Evolutionary conservation across 2,329 filamentous ascomycete genomes (phyloP).

Genomic region (Cytospora paraplurivora): DNA sequence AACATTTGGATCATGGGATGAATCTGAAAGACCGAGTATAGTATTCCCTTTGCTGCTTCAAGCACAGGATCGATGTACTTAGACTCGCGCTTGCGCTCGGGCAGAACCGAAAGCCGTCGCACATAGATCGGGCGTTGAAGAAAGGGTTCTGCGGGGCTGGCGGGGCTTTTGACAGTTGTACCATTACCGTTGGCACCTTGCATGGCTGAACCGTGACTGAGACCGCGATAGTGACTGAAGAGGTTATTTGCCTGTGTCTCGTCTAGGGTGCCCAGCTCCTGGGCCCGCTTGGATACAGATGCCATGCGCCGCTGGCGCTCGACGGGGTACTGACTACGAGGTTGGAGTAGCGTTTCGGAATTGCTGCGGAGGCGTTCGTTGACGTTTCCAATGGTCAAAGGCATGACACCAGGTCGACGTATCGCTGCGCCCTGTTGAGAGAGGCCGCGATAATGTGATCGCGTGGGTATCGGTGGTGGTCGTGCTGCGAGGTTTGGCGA

Average conservation of each 20-base stretch:
- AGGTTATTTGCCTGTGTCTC: conserved; percentile 65
- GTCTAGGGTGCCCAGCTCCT: conserved; percentile 64
- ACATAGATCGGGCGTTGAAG: conserved; percentile 64
- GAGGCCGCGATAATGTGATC: conserved; percentile 77
- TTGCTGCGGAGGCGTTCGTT: conserved; percentile 70
- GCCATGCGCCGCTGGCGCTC: conserved; percentile 65
- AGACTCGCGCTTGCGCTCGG: conserved; percentile 64
- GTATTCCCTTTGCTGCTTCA: conserved; percentile 66
- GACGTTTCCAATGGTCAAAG: conserved; percentile 64
- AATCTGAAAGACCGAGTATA: conserved; percentile 69
- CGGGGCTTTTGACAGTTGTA: conserved; percentile 53
- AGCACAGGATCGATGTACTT: conserved; percentile 62
- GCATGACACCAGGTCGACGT: conserved; percentile 73
- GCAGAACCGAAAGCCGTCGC: conserved; percentile 63
- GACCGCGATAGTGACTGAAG: conserved; percentile 66
- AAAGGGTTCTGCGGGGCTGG: conserved; percentile 59
- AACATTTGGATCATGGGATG: conserved; percentile 69
- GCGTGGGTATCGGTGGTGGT: conserved; percentile 75
- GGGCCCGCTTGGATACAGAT: conserved; percentile 60
- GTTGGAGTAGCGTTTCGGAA: conserved; percentile 61
- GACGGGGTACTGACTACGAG: conserved; percentile 48
- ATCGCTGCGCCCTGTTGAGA: conserved; percentile 66
- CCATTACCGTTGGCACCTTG: conserved; percentile 48
- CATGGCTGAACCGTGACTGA: conserved; percentile 71
- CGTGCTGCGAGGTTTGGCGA: conserved; percentile 65